phyloP scores from a whole-genome alignment of 495 filamentous ascomycete species.

The Cercophora samala region DNA sequence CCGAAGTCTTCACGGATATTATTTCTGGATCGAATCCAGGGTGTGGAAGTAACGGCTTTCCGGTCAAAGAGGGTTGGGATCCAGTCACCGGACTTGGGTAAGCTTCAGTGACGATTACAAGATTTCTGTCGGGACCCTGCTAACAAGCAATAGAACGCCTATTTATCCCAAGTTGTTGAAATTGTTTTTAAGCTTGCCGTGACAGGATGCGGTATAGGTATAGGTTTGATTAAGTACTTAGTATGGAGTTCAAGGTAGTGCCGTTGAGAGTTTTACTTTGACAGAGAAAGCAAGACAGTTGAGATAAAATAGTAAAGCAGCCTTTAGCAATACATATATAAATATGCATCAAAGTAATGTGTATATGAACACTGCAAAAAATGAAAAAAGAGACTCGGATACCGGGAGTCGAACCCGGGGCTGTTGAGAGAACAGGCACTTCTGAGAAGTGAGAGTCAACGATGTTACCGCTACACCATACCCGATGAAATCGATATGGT shows the following conservation, averaged over 20 bases:
- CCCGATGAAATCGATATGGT: constrained; percentile 11
- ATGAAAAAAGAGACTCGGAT: constrained; percentile 13
- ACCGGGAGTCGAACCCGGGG: constrained; percentile 23
- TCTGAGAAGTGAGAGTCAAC: constrained; percentile 41
- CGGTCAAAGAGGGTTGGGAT: constrained; percentile 56
- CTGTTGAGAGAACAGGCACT: constrained; percentile 32
- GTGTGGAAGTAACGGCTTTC: constrained; percentile 57
- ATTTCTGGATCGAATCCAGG: constrained; percentile 58
- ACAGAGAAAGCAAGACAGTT: not conserved
- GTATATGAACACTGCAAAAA: not conserved
- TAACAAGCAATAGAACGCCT: constrained; percentile 17
- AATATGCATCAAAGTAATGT: not conserved
- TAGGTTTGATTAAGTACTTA: not conserved
- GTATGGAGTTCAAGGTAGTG: not conserved
- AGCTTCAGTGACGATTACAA: not conserved
- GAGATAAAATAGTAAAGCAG: not conserved
- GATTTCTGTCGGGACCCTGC: not conserved
- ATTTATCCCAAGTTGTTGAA: constrained; percentile 23
- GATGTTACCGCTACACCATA: constrained; percentile 18
- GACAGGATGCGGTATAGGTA: not conserved
- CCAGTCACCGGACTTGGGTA: constrained; percentile 60
- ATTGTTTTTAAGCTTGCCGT: constrained; percentile 21
- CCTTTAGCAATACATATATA: not conserved
- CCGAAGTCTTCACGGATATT: constrained; percentile 60
- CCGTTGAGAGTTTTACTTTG: not conserved